Conservation (phyloP, 305 asterid genomes). For the Plantago coronopus region DNA sequence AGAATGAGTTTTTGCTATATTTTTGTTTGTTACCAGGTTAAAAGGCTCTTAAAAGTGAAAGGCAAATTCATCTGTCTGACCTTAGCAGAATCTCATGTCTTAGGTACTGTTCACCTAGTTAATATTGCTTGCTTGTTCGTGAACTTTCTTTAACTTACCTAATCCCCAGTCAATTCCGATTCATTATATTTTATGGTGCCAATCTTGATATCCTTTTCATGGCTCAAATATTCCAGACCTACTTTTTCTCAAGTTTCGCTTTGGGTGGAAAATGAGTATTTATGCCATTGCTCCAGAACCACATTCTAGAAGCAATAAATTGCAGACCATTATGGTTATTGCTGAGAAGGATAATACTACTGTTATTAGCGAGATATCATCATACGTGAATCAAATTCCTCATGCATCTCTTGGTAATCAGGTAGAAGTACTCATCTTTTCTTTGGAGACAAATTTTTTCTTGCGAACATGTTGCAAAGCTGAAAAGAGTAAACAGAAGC, state of each 20-base stretch:
- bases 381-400: slow-evolving; percentile 39
- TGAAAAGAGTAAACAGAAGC: not conserved
- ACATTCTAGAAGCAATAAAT: slow-evolving; percentile 38
- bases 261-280: slow-evolving; percentile 84
- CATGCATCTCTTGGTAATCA: slow-evolving; percentile 45
- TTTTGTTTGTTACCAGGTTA: slow-evolving; percentile 53
- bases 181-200: slow-evolving; percentile 11
- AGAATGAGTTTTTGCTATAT: slow-evolving; percentile 25
- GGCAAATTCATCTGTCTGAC: slow-evolving; percentile 92
- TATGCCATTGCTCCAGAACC: slow-evolving; percentile 54
- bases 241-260: slow-evolving; percentile 69
- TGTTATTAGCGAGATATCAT: slow-evolving; percentile 45
- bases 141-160: not conserved
- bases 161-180: not conserved
- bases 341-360: slow-evolving; percentile 59
- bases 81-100: slow-evolving; percentile 79
- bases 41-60: slow-evolving; percentile 62
- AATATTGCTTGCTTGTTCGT: slow-evolving; percentile 10
- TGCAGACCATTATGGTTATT: slow-evolving; percentile 79
- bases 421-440: slow-evolving; percentile 35
- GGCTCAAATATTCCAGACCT: slow-evolving; percentile 46
- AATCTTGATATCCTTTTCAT: slow-evolving; percentile 18
- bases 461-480: not conserved
- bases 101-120: slow-evolving; percentile 57
- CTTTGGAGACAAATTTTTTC: not conserved